Base-by-base conservation (phyloP, 345 rosid species). In the Camelina sativa region DNA sequence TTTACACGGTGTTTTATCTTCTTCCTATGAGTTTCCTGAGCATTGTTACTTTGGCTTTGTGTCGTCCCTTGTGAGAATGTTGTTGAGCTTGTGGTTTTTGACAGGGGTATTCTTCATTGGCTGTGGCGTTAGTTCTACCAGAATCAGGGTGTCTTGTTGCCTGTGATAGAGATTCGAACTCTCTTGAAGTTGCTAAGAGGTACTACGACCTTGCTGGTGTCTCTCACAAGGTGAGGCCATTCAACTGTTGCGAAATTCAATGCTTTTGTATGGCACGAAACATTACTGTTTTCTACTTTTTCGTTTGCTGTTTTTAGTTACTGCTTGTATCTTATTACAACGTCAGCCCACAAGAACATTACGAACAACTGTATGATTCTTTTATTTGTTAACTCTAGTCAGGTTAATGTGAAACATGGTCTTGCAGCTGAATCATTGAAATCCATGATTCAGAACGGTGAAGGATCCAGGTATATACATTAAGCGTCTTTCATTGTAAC, bases 81-180 rank as follows among this genome's bases (percentile, higher is more conserved):
- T 69, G 13, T 32, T 13, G 56, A 46, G 60, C 9, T 63, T 10
- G 30, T 41, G 5, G 30, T 63, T 65, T 60, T 4, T 57, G 54
- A 62, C 75, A 91, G 98, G 98, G 97, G 20, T 91, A 89, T 83
- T 91, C 98, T 12, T 94, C 98, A 5, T 79, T 94, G 87, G 93
- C 98, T 52, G 68, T 94, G 79, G 98, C 97, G 47, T 84, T 91
- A 66, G 93, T 47, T 58, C 76, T 94, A 34, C 95, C 96, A 0
- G 91, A 88, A 77, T 86, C 93, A 0, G 97, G 96, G 64, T 67
- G 79, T 83, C 80, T 94, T 52, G 93, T 91, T 85, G 93, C 98
- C 32, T 89, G 97, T 78, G 98, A 94, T 77, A 88, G 93, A 73
- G 98, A 91, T 77, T 85, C 81, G 51, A 80, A 70, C 54, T 79